phyloP scores from a whole-genome alignment of 805 yeast species.

The Clavispora santaluciae region DNA sequence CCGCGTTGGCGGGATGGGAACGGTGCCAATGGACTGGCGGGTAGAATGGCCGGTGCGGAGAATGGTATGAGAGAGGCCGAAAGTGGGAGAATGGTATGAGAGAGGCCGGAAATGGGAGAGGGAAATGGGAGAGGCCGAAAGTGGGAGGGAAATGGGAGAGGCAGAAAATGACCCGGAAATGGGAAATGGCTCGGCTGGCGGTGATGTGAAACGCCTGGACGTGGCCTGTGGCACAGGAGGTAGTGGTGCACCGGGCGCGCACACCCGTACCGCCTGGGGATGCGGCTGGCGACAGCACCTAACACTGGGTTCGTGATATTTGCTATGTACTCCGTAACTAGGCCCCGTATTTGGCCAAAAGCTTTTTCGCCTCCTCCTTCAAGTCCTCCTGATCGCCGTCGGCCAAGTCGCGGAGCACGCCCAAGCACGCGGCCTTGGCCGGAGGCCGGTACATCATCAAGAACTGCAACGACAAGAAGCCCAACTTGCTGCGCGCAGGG shows the following conservation, averaged over 20 bases:
- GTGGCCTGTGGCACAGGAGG: background rate
- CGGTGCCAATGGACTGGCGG: no score
- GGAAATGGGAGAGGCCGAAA: no score
- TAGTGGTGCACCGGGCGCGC: background rate
- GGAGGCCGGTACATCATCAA: conserved; percentile 91
- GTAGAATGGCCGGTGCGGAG: no score
- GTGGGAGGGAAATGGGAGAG: no score
- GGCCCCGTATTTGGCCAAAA: conserved; percentile 41
- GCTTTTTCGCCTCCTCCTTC: conserved; percentile 40
- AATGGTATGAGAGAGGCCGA: no score
- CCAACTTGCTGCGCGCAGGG: conserved; percentile 76
- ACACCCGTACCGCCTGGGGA: background rate
- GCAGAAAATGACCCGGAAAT: no score
- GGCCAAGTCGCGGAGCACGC: conserved; percentile 42
- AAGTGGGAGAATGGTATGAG: no score
- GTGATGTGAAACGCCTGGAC: background rate
- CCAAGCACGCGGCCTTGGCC: conserved; percentile 50
- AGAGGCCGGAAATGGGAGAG: no score
- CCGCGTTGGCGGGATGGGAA: no score
- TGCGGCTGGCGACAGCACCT: no score
- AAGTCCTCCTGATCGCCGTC: conserved; percentile 47
- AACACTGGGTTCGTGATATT: no score
- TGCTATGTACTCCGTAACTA: background rate
- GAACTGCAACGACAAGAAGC: conserved; percentile 77
- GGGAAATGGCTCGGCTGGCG: no score